Base-by-base conservation (phyloP, 768 basidiomycete species). In the Strobilomyces echinocephalus region DNA sequence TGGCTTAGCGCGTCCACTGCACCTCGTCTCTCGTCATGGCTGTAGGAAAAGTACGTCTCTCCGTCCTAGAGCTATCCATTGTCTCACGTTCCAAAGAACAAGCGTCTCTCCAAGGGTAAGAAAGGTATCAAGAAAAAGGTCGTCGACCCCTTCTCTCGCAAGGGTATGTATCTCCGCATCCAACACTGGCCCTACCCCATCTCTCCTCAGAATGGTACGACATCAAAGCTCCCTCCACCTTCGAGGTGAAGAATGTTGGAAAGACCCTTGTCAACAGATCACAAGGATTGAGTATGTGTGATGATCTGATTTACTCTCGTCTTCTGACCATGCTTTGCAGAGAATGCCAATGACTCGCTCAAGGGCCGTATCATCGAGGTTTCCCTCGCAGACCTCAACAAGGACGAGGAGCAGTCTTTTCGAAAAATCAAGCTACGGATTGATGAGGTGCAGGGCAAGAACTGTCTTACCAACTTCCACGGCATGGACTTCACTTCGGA, bases 71-170 rank as follows among this genome's bases (percentile, higher is more conserved):
- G 4, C 18, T 40, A 14, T 43, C 20, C 21, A 41, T 46, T 15
- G 10, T 21, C 54, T 60, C 24, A 60, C 39, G 9, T 46, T 35
- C 40, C 14, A 46, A 14, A 98, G 91, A 98, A 97, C 80, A 99
- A 99, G 79, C 87, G 93, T 72, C 83, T 95, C 64, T 94, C 93
- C 46, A 97, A 97, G 79, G 93, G 93, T 67, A 95, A 95, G 84
- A 95, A 95, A 80, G 93, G 92, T 73, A 87, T 97, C 81, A 99
- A 99, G 93, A 99, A 98, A 81, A 97, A 98, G 87, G 94, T 97
- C 72, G 93, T 99, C 59, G 97, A 99, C 83, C 94, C 97, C 60
- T 97, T 99, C 88, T 87, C 95, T 62, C 87, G 97, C 80, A 99
- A 99, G 79, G 95, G 95, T 95, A 65, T 61, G 66, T 55, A 14